Conservation (phyloP, 2,329 filamentous ascomycete genomes). For the Cladosporium phlei region DNA sequence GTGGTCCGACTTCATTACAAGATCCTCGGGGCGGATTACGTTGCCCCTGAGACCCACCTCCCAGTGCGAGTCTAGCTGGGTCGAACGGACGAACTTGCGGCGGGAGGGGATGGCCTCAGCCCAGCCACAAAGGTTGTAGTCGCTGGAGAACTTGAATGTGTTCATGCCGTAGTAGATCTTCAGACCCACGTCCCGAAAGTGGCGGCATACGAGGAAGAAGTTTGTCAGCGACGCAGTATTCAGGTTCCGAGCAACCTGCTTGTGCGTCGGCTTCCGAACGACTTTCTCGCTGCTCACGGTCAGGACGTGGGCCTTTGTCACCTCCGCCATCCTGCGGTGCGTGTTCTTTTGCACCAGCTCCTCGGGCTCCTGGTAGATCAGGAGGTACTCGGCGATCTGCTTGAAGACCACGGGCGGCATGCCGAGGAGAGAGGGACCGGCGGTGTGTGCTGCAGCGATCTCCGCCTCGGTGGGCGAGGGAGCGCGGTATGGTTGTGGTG, state of each 20-base stretch:
- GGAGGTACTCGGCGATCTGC: neutral
- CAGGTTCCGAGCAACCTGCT: neutral
- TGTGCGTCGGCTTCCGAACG: neutral
- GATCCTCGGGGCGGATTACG: neutral
- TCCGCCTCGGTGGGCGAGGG: too few species aligned
- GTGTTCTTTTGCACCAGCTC: neutral
- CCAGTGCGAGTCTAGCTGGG: neutral
- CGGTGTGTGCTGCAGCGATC: too few species aligned
- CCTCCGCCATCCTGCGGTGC: neutral
- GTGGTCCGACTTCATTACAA: neutral
- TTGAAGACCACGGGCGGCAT: neutral
- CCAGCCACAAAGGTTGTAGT: neutral
- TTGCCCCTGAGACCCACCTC: neutral
- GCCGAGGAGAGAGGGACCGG: too few species aligned
- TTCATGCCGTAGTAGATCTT: conserved; percentile 5
- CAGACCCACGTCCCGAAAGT: neutral
- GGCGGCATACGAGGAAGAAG: conserved; percentile 1
- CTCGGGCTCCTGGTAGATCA: neutral
- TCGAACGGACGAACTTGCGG: neutral
- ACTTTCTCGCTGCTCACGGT: neutral
- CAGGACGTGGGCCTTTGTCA: neutral
- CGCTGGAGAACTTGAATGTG: neutral
- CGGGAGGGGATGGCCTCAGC: neutral
- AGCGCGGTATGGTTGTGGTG: too few species aligned
- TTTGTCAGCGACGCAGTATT: conserved; percentile 5